A percentile compares a stretch with the other conserved stretches of the same genome.
These are phyloP conservation scores for Collybia sordida DNA, from an alignment of 768 basidiomycete genomes.

Conservation along the genomic window DNA sequence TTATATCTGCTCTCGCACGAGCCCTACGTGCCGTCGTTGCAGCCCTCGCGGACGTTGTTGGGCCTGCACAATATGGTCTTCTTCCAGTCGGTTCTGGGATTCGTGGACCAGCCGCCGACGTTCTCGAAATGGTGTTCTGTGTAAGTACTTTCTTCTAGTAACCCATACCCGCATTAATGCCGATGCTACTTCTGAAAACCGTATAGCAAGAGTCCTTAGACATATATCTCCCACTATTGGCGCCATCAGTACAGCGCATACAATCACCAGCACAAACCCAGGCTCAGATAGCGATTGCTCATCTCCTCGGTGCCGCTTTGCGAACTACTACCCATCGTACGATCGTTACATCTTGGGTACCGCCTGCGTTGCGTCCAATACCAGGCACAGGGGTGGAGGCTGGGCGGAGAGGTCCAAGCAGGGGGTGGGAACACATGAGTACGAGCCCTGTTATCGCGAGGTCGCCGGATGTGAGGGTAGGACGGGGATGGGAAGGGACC, in stretches of 20 bases:
- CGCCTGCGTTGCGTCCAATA: conserved; percentile 45
- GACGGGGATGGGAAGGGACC: conserved; percentile 40
- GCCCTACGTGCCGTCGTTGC: conserved; percentile 59
- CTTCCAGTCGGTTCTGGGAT: conserved; percentile 34
- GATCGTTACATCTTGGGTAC: conserved; percentile 62
- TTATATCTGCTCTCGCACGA: conserved; percentile 61
- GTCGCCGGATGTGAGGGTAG: too few species aligned
- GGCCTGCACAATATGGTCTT: conserved; percentile 70
- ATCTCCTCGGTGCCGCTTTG: conserved; percentile 53
- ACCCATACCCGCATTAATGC: not conserved
- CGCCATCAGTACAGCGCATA: conserved; percentile 29
- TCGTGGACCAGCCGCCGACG: too few species aligned
- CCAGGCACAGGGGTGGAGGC: conserved; percentile 47
- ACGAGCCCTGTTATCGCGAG: conserved; percentile 31
- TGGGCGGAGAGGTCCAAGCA: conserved; percentile 6
- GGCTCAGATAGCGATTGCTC: conserved; percentile 50
- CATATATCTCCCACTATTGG: conserved; percentile 63
- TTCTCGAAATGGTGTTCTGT: conserved; percentile 47
- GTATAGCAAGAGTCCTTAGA: conserved; percentile 60
- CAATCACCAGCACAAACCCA: conserved; percentile 22
- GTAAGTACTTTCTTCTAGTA: conserved; percentile 28
- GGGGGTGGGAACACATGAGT: conserved; percentile 75
- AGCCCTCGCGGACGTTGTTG: conserved; percentile 65
- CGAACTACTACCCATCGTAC: conserved; percentile 49
- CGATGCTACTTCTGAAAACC: conserved; percentile 4